These are phyloP conservation scores for Grigorovia jiainica DNA, from an alignment of 805 yeast species.

Conservation along the genomic window DNA sequence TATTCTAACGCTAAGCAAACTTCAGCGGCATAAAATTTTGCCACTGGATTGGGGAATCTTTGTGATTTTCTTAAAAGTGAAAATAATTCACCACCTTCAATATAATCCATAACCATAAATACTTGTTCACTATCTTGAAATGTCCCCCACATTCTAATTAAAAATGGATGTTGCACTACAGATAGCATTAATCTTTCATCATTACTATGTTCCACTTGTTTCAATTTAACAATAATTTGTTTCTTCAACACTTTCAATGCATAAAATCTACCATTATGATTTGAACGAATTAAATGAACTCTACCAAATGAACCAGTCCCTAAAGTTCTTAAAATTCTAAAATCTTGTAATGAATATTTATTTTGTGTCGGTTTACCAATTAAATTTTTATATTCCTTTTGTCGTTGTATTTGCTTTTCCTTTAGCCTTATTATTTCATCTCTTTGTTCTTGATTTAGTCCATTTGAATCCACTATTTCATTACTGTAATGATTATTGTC, in stretches of 20 bases:
- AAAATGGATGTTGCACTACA: conserved; percentile 80
- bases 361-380: conserved; percentile 36
- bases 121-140: conserved; percentile 79
- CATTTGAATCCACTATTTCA: not conserved
- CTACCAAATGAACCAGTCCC: conserved; percentile 97
- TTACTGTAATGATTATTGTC: not conserved
- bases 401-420: conserved; percentile 1
- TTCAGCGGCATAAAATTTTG: conserved; percentile 93
- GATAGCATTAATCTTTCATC: conserved; percentile 88
- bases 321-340: conserved; percentile 73
- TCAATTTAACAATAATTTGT: conserved; percentile 80
- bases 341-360: conserved; percentile 75
- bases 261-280: conserved; percentile 84
- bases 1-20: conserved; percentile 79
- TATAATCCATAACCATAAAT: conserved; percentile 94
- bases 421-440: not conserved
- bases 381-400: conserved; percentile 1
- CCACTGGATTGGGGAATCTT: conserved; percentile 91
- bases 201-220: conserved; percentile 92
- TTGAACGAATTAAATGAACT: conserved; percentile 79
- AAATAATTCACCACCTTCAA: conserved; percentile 93
- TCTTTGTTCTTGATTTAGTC: not conserved
- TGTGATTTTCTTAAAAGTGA: conserved; percentile 78
- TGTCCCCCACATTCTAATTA: conserved; percentile 95
- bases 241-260: conserved; percentile 87